Percentiles rank a stretch among this genome's conserved stretches.
Evolutionary conservation across 2,329 filamentous ascomycete genomes (phyloP).

Genomic region (Cladosporium velox): DNA sequence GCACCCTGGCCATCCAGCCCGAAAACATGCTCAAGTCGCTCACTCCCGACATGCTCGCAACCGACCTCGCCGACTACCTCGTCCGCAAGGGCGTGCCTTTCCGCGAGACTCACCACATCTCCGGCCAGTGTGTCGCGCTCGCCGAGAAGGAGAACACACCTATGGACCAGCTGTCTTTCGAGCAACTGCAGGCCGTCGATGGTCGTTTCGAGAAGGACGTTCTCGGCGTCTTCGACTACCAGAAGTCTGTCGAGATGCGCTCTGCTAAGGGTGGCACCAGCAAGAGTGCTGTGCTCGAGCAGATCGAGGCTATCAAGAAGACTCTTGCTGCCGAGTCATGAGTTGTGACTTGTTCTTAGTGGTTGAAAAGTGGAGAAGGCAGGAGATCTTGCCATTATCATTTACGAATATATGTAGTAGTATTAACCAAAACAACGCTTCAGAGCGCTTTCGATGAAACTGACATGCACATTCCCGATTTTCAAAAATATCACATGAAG

Average conservation of each 20-base stretch:
- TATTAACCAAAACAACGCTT: neutral
- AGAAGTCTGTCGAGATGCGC: slow-evolving; percentile 78
- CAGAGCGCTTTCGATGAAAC: neutral
- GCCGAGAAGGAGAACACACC: slow-evolving; percentile 66
- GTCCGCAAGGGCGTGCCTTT: slow-evolving; percentile 72
- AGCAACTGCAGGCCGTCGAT: slow-evolving; percentile 70
- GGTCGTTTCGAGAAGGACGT: slow-evolving; percentile 71
- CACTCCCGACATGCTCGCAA: slow-evolving; percentile 80
- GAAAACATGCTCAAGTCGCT: slow-evolving; percentile 78
- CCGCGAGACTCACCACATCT: slow-evolving; percentile 78
- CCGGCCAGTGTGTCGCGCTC: slow-evolving; percentile 70
- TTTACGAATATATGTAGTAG: slow-evolving; percentile 18
- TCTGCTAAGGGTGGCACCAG: slow-evolving; percentile 77
- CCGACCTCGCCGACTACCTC: slow-evolving; percentile 66
- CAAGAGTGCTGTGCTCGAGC: slow-evolving; percentile 65
- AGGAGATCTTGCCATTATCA: neutral
- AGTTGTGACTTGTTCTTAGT: neutral
- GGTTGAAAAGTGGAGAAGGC: neutral
- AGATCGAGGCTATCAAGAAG: slow-evolving; percentile 58
- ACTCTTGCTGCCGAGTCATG: slow-evolving; percentile 35
- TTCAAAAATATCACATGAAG: neutral
- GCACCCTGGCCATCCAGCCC: slow-evolving; percentile 68
- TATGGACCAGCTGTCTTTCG: slow-evolving; percentile 69
- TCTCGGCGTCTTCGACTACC: slow-evolving; percentile 72
- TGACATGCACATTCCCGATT: neutral